Conservation (phyloP, 768 basidiomycete genomes). For the Clitopilus hobsonii region DNA sequence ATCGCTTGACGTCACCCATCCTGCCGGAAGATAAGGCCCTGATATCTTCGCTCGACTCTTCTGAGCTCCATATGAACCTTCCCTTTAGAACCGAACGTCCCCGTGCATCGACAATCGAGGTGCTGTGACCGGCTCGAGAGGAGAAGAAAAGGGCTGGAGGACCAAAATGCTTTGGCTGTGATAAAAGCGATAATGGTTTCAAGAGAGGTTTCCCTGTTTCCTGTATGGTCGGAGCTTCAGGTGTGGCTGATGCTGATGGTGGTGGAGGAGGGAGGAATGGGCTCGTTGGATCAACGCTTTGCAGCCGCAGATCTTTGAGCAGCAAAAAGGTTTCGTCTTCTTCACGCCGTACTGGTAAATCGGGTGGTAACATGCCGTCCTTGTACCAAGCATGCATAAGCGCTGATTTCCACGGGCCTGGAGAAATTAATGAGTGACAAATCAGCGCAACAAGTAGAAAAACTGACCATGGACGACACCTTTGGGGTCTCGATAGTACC, state of each 20-base stretch:
- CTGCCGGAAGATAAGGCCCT: slow-evolving; percentile 31
- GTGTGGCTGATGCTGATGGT: slow-evolving; percentile 20
- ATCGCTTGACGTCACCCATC: slow-evolving; percentile 78
- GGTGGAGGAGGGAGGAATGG: slow-evolving; percentile 59
- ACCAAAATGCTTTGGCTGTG: slow-evolving; percentile 79
- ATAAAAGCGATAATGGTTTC: slow-evolving; percentile 67
- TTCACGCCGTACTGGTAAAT: slow-evolving; percentile 77
- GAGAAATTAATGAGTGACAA: slow-evolving; percentile 8
- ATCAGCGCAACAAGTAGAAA: not conserved
- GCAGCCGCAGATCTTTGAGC: slow-evolving; percentile 70
- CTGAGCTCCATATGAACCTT: slow-evolving; percentile 73
- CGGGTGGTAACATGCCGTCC: slow-evolving; percentile 76
- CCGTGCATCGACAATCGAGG: slow-evolving; percentile 81
- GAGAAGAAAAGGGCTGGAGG: slow-evolving; percentile 86
- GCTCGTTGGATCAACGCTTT: slow-evolving; percentile 76
- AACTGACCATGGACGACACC: slow-evolving; percentile 69
- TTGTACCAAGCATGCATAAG: slow-evolving; percentile 90
- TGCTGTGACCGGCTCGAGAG: slow-evolving; percentile 87
- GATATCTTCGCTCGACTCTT: slow-evolving; percentile 46
- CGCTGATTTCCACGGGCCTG: slow-evolving; percentile 85
- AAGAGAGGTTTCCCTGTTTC: slow-evolving; percentile 54
- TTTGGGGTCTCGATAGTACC: slow-evolving; percentile 86
- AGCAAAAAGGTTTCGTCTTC: slow-evolving; percentile 65
- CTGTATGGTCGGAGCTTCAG: slow-evolving; percentile 10
- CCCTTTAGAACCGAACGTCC: slow-evolving; percentile 82